Percentiles rank a stretch among this genome's conserved stretches.
Conservation (phyloP, 2,329 filamentous ascomycete species). For the Neofusicoccum sp. region DNA sequence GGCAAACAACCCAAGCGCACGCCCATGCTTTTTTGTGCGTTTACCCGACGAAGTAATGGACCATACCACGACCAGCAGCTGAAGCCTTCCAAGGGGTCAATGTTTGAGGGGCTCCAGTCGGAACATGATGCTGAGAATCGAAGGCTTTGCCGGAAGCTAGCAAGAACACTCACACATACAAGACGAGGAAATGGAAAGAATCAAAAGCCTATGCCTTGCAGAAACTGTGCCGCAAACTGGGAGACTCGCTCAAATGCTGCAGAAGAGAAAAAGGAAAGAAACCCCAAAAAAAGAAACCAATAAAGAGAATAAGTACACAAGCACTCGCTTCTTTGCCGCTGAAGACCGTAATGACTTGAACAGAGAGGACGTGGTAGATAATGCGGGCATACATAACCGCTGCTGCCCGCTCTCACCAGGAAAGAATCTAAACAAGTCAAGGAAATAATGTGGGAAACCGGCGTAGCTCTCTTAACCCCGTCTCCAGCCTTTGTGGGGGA, state of each 20-base stretch:
- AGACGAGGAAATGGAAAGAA: background rate
- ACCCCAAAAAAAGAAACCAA: slow-evolving; percentile 3
- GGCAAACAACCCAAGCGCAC: slow-evolving; percentile 9
- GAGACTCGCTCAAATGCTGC: slow-evolving; percentile 18
- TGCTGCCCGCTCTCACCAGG: background rate
- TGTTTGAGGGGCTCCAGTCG: background rate
- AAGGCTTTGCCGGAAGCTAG: background rate
- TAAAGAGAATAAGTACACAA: slow-evolving; percentile 13
- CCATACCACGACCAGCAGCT: background rate
- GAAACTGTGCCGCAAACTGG: background rate
- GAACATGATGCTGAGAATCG: slow-evolving; percentile 7
- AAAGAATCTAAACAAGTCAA: slow-evolving; percentile 9
- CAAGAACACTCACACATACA: background rate
- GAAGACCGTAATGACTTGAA: background rate
- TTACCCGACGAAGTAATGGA: background rate
- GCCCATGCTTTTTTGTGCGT: slow-evolving; percentile 4
- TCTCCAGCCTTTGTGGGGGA: slow-evolving; percentile 11
- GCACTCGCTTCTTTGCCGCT: slow-evolving; percentile 7
- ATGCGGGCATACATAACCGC: background rate
- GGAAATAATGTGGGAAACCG: background rate
- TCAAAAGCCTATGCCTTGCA: slow-evolving; percentile 6
- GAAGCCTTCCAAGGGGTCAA: background rate
- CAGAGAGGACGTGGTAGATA: background rate
- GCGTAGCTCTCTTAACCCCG: background rate
- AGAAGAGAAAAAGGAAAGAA: background rate